Evolutionary conservation across 768 basidiomycete species (phyloP).

Genomic region (Termitomyces eurrhizus): DNA sequence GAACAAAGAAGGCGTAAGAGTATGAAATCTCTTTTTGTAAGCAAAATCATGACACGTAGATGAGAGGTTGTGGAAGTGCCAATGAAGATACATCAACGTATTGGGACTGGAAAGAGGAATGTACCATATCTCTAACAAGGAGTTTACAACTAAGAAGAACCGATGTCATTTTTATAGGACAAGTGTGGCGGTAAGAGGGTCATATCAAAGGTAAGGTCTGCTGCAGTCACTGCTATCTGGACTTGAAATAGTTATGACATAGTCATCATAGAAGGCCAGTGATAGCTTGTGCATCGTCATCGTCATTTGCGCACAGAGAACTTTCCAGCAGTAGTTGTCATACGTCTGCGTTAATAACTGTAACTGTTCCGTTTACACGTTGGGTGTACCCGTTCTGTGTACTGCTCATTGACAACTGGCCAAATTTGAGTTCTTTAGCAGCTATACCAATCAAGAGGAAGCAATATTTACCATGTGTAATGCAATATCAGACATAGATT

Average conservation of each 20-base stretch:
- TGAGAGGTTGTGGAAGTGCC: neutral
- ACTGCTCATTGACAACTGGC: constrained; percentile 42
- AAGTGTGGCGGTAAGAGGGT: neutral
- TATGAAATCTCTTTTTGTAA: constrained; percentile 43
- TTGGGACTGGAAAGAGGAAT: neutral
- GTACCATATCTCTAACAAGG: neutral
- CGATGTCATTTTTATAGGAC: too few relatives aligned
- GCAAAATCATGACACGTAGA: neutral
- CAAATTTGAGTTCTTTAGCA: constrained; percentile 47
- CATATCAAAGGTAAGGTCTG: too few relatives aligned
- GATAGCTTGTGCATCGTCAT: constrained; percentile 37
- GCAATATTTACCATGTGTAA: too few relatives aligned
- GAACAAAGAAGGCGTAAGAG: constrained; percentile 52
- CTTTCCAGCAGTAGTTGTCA: constrained; percentile 13
- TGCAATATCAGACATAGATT: too few relatives aligned
- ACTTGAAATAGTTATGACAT: constrained; percentile 10
- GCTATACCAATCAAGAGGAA: constrained; percentile 35
- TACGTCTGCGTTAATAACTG: constrained; percentile 31
- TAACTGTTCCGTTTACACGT: constrained; percentile 29
- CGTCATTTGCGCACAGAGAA: constrained; percentile 22
- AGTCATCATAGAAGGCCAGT: constrained; percentile 27
- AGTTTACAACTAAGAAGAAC: neutral
- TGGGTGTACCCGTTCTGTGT: constrained; percentile 46
- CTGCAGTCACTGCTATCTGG: neutral
- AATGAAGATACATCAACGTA: neutral